phyloP scores from a whole-genome alignment of 1,139 yeast species.

The Taphrina flavorubra region DNA sequence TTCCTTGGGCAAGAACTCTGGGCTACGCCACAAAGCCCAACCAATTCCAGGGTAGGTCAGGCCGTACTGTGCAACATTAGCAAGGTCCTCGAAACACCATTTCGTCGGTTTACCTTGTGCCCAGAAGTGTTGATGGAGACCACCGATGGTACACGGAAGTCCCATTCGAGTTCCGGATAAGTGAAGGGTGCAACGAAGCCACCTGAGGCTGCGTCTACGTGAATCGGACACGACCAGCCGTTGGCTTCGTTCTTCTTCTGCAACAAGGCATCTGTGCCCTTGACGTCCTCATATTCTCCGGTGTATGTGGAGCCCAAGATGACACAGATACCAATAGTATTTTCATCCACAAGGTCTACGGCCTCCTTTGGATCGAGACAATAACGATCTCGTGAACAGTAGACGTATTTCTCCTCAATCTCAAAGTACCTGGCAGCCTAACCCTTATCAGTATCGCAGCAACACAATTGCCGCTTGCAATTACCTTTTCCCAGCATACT shows the following conservation, averaged over 20 bases:
- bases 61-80: constrained; percentile 60
- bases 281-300: constrained; percentile 86
- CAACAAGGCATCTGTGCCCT: constrained; percentile 62
- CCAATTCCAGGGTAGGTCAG: constrained; percentile 83
- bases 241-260: constrained; percentile 72
- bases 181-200: constrained; percentile 59
- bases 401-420: constrained; percentile 79
- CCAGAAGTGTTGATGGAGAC: constrained; percentile 88
- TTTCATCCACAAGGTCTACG: constrained; percentile 75
- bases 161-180: constrained; percentile 55
- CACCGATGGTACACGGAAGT: constrained; percentile 76
- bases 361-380: constrained; percentile 66
- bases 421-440: constrained; percentile 93
- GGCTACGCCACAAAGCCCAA: constrained; percentile 84
- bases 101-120: constrained; percentile 78
- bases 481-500: constrained; percentile 61
- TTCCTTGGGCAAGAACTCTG: constrained; percentile 66
- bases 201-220: constrained; percentile 93
- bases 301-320: constrained; percentile 92
- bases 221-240: constrained; percentile 76
- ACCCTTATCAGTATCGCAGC: too few relatives aligned
- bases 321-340: constrained; percentile 89
- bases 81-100: constrained; percentile 75
- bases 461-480: too few relatives aligned
- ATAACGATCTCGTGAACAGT: constrained; percentile 67